Base-by-base conservation (phyloP, 75 land plant species). In the Selaginella moellendorffii region DNA sequence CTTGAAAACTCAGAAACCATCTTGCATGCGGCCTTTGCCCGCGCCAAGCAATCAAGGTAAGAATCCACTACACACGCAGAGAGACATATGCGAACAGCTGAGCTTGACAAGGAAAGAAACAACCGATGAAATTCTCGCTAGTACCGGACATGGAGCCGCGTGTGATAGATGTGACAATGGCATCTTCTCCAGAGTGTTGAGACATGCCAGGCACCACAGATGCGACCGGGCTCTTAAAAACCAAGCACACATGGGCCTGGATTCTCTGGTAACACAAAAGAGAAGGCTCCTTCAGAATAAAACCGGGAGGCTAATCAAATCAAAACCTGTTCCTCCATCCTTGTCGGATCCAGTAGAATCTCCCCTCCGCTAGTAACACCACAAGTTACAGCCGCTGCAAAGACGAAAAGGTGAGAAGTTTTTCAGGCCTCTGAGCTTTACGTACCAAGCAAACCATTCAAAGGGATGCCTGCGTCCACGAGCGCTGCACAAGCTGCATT, bases 401-500 rank as follows among this genome's bases (percentile, higher is more conserved):
- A 60, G 53, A 62, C 14, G 28, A 21, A 20, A 65, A 17, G 20
- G 29, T 29, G 60, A 2, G 52, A 60, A n/a, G 28, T 54, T 5
- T 66, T 18, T 52, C 54, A 66, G 63, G 10, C 1, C 14, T 28
- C 60, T 23, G 10, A 60, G 18, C 1, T 21, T 20, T 31, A 0
- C 61, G 54, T 81, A 90, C 97, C 85, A 73, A 89, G 76, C 61
- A 87, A 71, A 58, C 85, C 77, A 54, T 70, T 86, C 54, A 86
- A 65, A 61, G 97, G 91, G 67, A 90, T 74, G 62, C 88, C 87
- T 28, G 97, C 85, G 73, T 90, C 97, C 25, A 90, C 80, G 31
- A 90, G 78, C 22, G 92, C 91, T 67, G 82, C 87, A 77, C 92
- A 90, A 30, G 83, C 74, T 70, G 97, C 97, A 77, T 90, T 87